Base-by-base conservation (phyloP, 371 early-diverging fungal species). In the Actinomucor elegans region DNA sequence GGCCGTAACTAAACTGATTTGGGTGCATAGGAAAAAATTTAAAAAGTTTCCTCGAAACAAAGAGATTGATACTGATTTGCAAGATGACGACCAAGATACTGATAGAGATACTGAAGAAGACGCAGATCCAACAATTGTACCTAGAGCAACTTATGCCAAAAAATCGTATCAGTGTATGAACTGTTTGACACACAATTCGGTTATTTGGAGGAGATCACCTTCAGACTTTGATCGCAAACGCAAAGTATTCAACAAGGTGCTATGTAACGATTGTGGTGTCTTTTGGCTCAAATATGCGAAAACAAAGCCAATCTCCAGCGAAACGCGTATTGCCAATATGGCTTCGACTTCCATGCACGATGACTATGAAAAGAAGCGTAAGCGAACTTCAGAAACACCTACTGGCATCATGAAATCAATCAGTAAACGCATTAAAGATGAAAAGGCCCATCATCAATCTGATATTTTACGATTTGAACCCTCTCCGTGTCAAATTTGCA, bases 251-350 rank as follows among this genome's bases (percentile, higher is more conserved):
- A 58, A 68, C n/a, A 48, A 64, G 29, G 82, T 86, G 0, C 67
- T 88, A n/a, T 93, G 93, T 55, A 65, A 79, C 41, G 82, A 84
- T 15, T 93, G 93, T 55, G 85, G 85, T 27, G 69, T 74, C 15
- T 80, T 83, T 62, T 92, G 90, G 91, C 63, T 86, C 12, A 88
- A 87, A 29, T 93, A 93, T 59, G 87, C 81, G 9, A 57, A 66
- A 3, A 80, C 80, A 59, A 84, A 75, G 18, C 60, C 71, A 8
- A 61, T 55, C 32, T 38, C 50, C 62, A 28, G 43, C 1, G 44
- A 56, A n/a, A 36, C 31, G 2, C 32, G 42, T 23, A 36, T 17
- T 14, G 31, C 45, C 27, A 55, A 48, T 17, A 34, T 48, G 3
- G 20, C 49, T 15, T 17, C 17, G 15, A 36, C 17, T 20, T 40